Conservation (phyloP, 1,284 basidiomycete genomes). For the Ustilago trichophora region DNA sequence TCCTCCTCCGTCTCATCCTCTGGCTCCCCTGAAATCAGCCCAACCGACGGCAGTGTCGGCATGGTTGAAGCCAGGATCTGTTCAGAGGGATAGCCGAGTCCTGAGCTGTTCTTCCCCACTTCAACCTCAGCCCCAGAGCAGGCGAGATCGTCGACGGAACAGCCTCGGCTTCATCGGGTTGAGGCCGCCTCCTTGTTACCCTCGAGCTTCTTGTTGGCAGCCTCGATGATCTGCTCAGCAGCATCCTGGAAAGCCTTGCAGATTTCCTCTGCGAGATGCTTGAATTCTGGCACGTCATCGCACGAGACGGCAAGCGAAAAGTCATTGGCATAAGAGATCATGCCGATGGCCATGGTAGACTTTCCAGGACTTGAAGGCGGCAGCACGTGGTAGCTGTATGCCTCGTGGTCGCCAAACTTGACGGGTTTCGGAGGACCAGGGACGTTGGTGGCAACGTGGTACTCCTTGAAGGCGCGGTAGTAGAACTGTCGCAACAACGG, state of each 20-base stretch:
- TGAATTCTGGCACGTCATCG: conserved; percentile 63
- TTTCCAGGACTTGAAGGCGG: conserved; percentile 64
- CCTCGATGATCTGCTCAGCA: conserved; percentile 51
- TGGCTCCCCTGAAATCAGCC: background rate
- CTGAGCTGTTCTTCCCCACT: conserved; percentile 41
- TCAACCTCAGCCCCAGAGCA: conserved; percentile 2
- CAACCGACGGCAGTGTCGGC: too few relatives aligned
- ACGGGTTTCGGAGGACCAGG: conserved; percentile 63
- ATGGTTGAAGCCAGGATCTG: conserved; percentile 15
- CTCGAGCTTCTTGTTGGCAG: conserved; percentile 45
- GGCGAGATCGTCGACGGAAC: conserved; percentile 32
- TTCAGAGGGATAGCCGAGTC: background rate
- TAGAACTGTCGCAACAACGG: conserved; percentile 54
- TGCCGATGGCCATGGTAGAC: conserved; percentile 63
- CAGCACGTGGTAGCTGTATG: conserved; percentile 63
- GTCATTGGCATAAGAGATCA: conserved; percentile 64
- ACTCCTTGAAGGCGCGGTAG: conserved; percentile 62
- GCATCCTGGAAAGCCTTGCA: conserved; percentile 63
- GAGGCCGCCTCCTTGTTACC: conserved; percentile 17
- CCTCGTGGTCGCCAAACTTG: conserved; percentile 61
- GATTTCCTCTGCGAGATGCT: conserved; percentile 53
- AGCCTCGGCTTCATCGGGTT: conserved; percentile 41
- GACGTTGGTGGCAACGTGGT: conserved; percentile 64
- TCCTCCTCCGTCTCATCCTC: conserved; percentile 24
- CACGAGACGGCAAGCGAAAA: conserved; percentile 64